Evolutionary conservation across 176 grass and related monocot species (phyloP), one percentile per base, ranked within the genome.

Genomic region (Cenchrus purpureus): DNA sequence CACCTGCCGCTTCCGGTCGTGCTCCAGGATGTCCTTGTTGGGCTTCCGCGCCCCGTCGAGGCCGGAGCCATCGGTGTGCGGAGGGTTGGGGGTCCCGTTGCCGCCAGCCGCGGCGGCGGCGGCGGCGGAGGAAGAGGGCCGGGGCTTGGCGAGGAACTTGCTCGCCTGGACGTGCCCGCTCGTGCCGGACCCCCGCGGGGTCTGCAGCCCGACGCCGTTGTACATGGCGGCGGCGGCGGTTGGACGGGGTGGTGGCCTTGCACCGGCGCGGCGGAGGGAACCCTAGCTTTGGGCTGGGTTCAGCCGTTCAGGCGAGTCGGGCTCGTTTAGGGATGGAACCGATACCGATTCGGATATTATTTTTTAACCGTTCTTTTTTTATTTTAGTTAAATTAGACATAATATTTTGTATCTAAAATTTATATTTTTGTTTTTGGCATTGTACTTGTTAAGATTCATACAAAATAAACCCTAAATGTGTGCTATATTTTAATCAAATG

Each of bases 21-120:
- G 93, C 86, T 99, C 91, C 19, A 99, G 81, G 79, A 99, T 99
- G 37, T 96, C 97, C 97, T 86, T 96, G 86, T 94, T 99, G 17
- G 93, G 93, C 71, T 89, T 92, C 57, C 90, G 88, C 63, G 85
- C 82, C 61, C 84, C 78, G 53, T 87, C 86, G 34, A 81, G 45
- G 4, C 76, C 82, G 48, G 9, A 58, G 4, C 40, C 19, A 3
- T 3, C 37, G 16, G 32, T 58, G 59, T 0, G n/a, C 59, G 59
- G n/a, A 10, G 59, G 59, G n/a, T 62, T 28, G 8, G n/a, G 3
- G 0, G 10, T 25, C n/a, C 28, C 64, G 31, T 5, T 25, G 49
- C 49, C 7, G 68, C 0, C 72, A 31, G 2, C 85, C 70, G 79
- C 82, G 65, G 74, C 64, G 7, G 79, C 79, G 70, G 79, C 82